Evolutionary conservation across 2,329 filamentous ascomycete species (phyloP).

Genomic region (Xylariaceae sp.): DNA sequence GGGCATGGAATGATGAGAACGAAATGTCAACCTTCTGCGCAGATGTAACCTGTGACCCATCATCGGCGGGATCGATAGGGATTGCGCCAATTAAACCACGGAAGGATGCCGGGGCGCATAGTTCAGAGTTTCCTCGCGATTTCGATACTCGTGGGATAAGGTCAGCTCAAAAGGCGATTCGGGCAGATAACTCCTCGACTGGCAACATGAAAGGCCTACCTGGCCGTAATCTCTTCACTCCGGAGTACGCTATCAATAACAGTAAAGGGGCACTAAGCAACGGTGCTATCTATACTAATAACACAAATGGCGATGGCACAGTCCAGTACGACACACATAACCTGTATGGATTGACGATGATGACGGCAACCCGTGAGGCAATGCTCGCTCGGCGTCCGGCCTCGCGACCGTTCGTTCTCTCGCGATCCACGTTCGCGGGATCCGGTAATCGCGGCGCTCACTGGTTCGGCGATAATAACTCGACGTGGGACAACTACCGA

Average conservation of each 20-base stretch:
- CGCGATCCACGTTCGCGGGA: slow-evolving; percentile 61
- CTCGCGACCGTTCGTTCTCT: slow-evolving; percentile 58
- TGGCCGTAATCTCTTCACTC: slow-evolving; percentile 54
- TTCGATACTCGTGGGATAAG: slow-evolving; percentile 48
- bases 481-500: slow-evolving; percentile 46
- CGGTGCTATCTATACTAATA: slow-evolving; percentile 53
- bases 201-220: slow-evolving; percentile 49
- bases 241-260: slow-evolving; percentile 56
- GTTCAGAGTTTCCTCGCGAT: slow-evolving; percentile 55
- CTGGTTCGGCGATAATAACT: slow-evolving; percentile 42
- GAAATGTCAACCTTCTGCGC: slow-evolving; percentile 42
- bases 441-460: slow-evolving; percentile 53
- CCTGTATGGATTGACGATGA: slow-evolving; percentile 64
- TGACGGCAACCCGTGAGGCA: slow-evolving; percentile 48
- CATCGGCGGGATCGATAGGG: slow-evolving; percentile 4
- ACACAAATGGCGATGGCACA: slow-evolving; percentile 56
- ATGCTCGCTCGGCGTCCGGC: slow-evolving; percentile 54
- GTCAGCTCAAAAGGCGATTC: neutral
- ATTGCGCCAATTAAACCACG: slow-evolving; percentile 46
- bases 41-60: slow-evolving; percentile 19
- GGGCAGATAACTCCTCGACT: slow-evolving; percentile 1
- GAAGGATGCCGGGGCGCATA: slow-evolving; percentile 28
- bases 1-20: slow-evolving; percentile 63
- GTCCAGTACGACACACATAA: slow-evolving; percentile 65
- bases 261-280: slow-evolving; percentile 37